Percentiles rank a stretch among this genome's conserved stretches.
These are phyloP conservation scores for Stemphylium beticola DNA, from an alignment of 2,329 filamentous ascomycete genomes.

Conservation along the genomic window DNA sequence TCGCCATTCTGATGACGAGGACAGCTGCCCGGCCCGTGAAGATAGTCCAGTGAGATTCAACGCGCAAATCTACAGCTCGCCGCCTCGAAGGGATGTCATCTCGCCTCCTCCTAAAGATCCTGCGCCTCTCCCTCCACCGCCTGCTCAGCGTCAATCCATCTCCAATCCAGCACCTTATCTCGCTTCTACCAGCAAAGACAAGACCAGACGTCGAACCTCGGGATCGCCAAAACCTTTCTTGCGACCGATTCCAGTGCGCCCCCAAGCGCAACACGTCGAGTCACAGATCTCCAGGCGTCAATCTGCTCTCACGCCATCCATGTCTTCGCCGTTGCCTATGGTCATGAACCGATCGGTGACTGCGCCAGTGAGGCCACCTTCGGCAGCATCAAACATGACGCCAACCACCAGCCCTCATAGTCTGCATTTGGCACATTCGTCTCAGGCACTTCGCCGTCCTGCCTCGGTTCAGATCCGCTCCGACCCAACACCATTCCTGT, in stretches of 20 bases:
- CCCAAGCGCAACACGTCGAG: slow-evolving; percentile 39
- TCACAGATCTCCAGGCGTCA: slow-evolving; percentile 37
- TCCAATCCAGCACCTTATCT: slow-evolving; percentile 6
- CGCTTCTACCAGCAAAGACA: slow-evolving; percentile 15
- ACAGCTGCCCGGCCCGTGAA: slow-evolving; percentile 15
- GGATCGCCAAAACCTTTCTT: slow-evolving; percentile 46
- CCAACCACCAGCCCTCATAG: slow-evolving; percentile 18
- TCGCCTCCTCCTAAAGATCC: slow-evolving; percentile 40
- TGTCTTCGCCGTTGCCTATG: slow-evolving; percentile 32
- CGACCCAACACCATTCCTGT: slow-evolving; percentile 52
- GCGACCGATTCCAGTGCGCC: slow-evolving; percentile 45
- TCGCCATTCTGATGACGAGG: not conserved
- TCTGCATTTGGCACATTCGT: slow-evolving; percentile 16
- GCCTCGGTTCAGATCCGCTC: slow-evolving; percentile 54
- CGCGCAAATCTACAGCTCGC: slow-evolving; percentile 31
- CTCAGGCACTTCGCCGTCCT: slow-evolving; percentile 48
- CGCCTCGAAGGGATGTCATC: slow-evolving; percentile 33
- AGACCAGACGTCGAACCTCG: slow-evolving; percentile 35
- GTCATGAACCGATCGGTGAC: slow-evolving; percentile 43
- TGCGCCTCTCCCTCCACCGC: slow-evolving; percentile 32
- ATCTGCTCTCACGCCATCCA: slow-evolving; percentile 35
- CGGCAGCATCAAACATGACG: slow-evolving; percentile 18
- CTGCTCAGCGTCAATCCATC: slow-evolving; percentile 34
- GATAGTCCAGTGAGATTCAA: slow-evolving; percentile 34
- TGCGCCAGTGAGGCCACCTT: slow-evolving; percentile 28